Percentiles rank a stretch among this genome's conserved stretches.
These are phyloP conservation scores for Hibiscus syriacus DNA, from an alignment of 345 rosid species.

Conservation along the genomic window DNA sequence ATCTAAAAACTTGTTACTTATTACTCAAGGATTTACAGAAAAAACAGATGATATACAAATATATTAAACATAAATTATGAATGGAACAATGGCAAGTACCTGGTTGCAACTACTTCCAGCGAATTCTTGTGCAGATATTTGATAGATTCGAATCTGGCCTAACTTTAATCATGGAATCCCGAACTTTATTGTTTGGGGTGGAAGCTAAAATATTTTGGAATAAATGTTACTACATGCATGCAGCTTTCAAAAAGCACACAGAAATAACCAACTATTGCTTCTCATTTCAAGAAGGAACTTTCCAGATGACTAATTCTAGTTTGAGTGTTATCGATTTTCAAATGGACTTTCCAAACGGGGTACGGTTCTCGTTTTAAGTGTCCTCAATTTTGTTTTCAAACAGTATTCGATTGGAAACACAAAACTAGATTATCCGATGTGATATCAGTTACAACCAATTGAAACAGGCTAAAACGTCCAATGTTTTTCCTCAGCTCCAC, in stretches of 20 bases:
- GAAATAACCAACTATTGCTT: no score
- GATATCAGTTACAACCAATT: neutral
- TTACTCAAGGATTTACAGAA: neutral
- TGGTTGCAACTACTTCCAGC: constrained; percentile 59
- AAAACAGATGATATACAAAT: neutral
- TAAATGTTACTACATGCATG: neutral
- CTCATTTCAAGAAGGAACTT: no score
- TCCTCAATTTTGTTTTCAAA: neutral
- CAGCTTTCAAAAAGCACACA: neutral
- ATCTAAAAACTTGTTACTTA: no score
- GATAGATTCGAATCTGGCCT: constrained; percentile 22
- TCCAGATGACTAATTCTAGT: no score
- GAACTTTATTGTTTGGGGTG: constrained; percentile 38
- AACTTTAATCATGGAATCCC: constrained; percentile 72
- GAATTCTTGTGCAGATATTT: constrained; percentile 27
- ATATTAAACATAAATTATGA: neutral
- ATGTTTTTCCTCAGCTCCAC: neutral
- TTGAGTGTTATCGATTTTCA: no score
- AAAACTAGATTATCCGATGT: neutral
- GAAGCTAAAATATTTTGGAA: constrained; percentile 33
- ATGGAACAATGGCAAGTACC: constrained; percentile 27
- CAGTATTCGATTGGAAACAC: neutral
- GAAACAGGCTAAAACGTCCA: neutral
- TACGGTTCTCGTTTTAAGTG: no score
- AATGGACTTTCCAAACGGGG: no score